Conservation (phyloP, 208 protist genomes). For the Crithidia sp. region DNA sequence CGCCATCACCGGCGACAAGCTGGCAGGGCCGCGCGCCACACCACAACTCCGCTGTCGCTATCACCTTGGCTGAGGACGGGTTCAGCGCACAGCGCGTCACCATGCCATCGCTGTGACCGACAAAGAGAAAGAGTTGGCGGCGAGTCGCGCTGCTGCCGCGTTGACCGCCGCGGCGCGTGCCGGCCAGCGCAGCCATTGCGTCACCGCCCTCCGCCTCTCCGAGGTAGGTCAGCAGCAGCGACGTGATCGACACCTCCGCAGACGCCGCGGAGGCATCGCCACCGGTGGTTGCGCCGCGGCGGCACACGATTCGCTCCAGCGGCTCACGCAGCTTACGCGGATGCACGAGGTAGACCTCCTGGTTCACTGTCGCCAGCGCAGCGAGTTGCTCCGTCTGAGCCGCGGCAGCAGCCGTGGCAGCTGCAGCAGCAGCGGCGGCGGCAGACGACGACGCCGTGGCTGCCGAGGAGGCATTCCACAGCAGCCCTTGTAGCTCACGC, state of each 20-base stretch:
- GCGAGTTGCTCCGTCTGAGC: slow-evolving; percentile 46
- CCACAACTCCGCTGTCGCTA: slow-evolving; percentile 46
- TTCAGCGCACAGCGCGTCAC: slow-evolving; percentile 77
- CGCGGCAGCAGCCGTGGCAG: slow-evolving; percentile 10
- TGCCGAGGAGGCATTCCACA: slow-evolving; percentile 31
- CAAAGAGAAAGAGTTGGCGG: slow-evolving; percentile 67
- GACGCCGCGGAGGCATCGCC: background rate
- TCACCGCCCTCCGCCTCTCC: slow-evolving; percentile 23
- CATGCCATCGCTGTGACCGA: slow-evolving; percentile 75
- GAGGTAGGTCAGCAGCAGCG: slow-evolving; percentile 80
- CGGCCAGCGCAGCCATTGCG: slow-evolving; percentile 14
- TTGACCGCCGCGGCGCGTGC: slow-evolving; percentile 12
- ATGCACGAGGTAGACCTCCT: slow-evolving; percentile 77
- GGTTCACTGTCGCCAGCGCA: slow-evolving; percentile 65
- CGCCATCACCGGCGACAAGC: slow-evolving; percentile 71
- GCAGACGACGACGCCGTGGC: slow-evolving; percentile 8
- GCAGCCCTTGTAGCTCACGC: slow-evolving; percentile 35
- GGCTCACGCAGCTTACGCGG: slow-evolving; percentile 63
- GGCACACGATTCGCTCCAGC: slow-evolving; percentile 68
- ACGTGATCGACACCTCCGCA: slow-evolving; percentile 49
- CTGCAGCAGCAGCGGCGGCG: slow-evolving; percentile 8
- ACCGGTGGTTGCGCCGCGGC: background rate
- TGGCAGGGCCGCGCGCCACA: slow-evolving; percentile 71
- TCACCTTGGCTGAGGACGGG: slow-evolving; percentile 56
- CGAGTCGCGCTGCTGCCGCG: slow-evolving; percentile 13